Base-by-base conservation (phyloP, 768 basidiomycete species). In the Coprinopsis sp. region DNA sequence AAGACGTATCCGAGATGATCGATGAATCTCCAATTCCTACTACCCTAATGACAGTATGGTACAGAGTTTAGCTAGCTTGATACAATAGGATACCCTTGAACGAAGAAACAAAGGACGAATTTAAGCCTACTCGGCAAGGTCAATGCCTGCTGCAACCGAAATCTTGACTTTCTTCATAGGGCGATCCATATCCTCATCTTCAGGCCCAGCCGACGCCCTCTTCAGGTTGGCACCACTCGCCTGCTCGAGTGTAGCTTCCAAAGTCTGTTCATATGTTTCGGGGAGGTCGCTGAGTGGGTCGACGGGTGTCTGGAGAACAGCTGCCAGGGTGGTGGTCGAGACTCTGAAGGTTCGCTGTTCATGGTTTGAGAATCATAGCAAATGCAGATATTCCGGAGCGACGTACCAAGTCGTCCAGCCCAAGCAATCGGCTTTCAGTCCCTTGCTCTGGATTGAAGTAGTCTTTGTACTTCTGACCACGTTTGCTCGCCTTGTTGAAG, bases 151-250 rank as follows among this genome's bases (percentile, higher is more conserved):
- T 31, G 79, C 78, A 31, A 90, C 64, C 13, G 87, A 91, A 39
- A 89, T 76, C 66, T 89, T 91, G 50, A 81, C 55, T 57, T 77
- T 86, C 69, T 87, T 89, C 53, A 52, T 60, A 10, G 65, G 64
- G 40, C 65, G 59, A n/a, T 51, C 57, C 21, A 53, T 54, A 31
- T 63, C 63, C 33, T 50, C 44, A 41, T 51, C 50, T 10, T 39
- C 45, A 37, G 34, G 37, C 33, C 53, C 33, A 25, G 59, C 59
- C 45, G 64, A 69, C 46, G 67, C 59, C 51, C 77, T 73, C 49
- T 63, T 64, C 36, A 33, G 39, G n/a, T n/a, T n/a, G n/a, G n/a
- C n/a, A n/a, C n/a, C n/a, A 39, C 23, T 41, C 28, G 51, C 51
- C 38, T 55, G 52, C 51, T 60, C 42, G 51, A 41, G 29, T 37